Evolutionary conservation across 495 filamentous ascomycete species (phyloP).

Genomic region (Friedmanniomyces simplex): DNA sequence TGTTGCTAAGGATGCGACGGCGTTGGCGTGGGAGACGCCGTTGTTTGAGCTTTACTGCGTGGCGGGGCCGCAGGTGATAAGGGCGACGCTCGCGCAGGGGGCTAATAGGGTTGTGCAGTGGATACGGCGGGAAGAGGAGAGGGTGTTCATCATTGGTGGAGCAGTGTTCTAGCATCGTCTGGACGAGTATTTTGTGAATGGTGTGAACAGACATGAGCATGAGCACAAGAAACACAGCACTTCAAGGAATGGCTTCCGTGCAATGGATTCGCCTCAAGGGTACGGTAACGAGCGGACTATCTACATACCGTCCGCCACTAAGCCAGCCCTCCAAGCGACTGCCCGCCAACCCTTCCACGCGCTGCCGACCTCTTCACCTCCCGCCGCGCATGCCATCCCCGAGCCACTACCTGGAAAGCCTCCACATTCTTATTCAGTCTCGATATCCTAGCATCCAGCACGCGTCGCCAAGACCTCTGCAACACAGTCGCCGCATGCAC

Average conservation of each 20-base stretch:
- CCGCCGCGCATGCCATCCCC: conserved; percentile 29
- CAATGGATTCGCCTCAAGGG: no score
- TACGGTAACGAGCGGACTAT: neutral
- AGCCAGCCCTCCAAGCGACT: neutral
- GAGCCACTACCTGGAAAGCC: conserved; percentile 31
- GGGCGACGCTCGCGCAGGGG: conserved; percentile 70
- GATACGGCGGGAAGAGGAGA: conserved; percentile 81
- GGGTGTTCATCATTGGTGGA: conserved; percentile 89
- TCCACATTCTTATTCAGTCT: conserved; percentile 24
- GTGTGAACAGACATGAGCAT: neutral
- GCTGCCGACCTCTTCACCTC: neutral
- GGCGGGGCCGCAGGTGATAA: conserved; percentile 63
- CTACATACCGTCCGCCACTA: neutral
- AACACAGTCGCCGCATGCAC: conserved; percentile 28
- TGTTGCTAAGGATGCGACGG: conserved; percentile 58
- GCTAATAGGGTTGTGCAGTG: conserved; percentile 82
- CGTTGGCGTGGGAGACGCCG: conserved; percentile 83
- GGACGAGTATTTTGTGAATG: neutral
- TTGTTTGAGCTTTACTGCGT: conserved; percentile 90
- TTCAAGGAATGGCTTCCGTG: no score
- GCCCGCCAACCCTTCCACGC: neutral
- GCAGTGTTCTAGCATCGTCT: conserved; percentile 45
- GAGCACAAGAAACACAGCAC: no score
- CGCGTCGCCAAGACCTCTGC: conserved; percentile 33
- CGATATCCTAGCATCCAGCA: conserved; percentile 23